Percentiles rank a stretch among this genome's conserved stretches.
phyloP scores from a whole-genome alignment of 2,329 filamentous ascomycete species.

The Penicillium sp. region DNA sequence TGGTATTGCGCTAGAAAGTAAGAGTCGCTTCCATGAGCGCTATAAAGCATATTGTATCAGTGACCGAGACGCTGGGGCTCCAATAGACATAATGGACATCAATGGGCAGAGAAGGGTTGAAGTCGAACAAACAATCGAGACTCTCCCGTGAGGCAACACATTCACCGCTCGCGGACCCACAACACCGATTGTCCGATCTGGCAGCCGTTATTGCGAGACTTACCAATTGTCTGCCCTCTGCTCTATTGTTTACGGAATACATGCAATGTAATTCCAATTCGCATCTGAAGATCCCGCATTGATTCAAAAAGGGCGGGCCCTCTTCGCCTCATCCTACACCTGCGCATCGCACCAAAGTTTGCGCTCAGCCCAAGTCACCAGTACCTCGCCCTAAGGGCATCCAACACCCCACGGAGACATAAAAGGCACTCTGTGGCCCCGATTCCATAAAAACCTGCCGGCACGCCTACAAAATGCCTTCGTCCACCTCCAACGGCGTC shows the following conservation, averaged over 20 bases:
- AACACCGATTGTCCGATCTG: constrained; percentile 11
- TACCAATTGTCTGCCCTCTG: background rate
- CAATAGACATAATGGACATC: background rate
- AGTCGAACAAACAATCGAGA: background rate
- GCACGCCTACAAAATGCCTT: constrained; percentile 24
- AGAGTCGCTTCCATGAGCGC: background rate
- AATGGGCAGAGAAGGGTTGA: background rate
- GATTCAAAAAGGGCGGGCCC: constrained; percentile 10
- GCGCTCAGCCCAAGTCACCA: background rate
- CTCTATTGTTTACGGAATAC: background rate
- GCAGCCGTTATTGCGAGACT: constrained; percentile 1
- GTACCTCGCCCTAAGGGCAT: background rate
- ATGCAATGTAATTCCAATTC: constrained; percentile 14
- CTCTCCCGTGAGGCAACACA: background rate
- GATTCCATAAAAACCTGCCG: background rate
- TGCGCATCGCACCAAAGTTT: background rate
- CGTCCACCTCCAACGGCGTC: constrained; percentile 21
- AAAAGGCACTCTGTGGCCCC: background rate
- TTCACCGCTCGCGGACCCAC: constrained; percentile 13
- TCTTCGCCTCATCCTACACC: background rate
- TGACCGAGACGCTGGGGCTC: no score
- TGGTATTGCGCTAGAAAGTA: background rate
- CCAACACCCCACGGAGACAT: background rate
- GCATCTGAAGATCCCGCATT: constrained; percentile 6
- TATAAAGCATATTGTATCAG: background rate